phyloP scores from a whole-genome alignment of 306 rosid genomes.

The Trifolium repens region DNA sequence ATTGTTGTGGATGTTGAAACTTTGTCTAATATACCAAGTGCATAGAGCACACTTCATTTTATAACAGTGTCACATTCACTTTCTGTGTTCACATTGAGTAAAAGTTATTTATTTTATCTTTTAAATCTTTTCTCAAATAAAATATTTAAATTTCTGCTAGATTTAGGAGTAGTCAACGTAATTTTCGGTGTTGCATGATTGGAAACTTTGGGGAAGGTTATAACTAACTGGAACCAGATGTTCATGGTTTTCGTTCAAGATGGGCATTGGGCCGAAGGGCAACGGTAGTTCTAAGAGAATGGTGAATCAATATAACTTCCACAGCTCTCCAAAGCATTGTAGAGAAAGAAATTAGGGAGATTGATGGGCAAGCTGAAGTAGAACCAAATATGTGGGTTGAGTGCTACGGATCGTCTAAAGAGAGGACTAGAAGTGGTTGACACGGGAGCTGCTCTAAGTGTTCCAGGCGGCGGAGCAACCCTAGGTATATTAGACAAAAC shows the following conservation, averaged over 20 bases:
- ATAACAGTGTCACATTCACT: background rate
- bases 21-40: background rate
- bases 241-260: background rate
- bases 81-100: background rate
- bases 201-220: background rate
- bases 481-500: too few relatives aligned
- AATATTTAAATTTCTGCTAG: background rate
- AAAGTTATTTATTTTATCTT: background rate
- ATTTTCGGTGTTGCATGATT: background rate
- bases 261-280: slow-evolving; percentile 3
- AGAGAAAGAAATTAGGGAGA: background rate
- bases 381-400: too few relatives aligned
- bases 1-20: background rate
- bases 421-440: too few relatives aligned
- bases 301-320: background rate
- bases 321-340: background rate
- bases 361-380: background rate
- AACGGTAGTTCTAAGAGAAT: background rate
- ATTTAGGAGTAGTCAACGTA: background rate
- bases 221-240: background rate
- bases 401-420: too few relatives aligned
- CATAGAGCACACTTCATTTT: background rate
- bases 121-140: background rate
- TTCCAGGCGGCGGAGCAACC: too few relatives aligned
- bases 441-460: too few relatives aligned